These are phyloP conservation scores for Ilyonectria mors-panacis DNA, from an alignment of 2,329 filamentous ascomycete genomes.

Conservation along the genomic window DNA sequence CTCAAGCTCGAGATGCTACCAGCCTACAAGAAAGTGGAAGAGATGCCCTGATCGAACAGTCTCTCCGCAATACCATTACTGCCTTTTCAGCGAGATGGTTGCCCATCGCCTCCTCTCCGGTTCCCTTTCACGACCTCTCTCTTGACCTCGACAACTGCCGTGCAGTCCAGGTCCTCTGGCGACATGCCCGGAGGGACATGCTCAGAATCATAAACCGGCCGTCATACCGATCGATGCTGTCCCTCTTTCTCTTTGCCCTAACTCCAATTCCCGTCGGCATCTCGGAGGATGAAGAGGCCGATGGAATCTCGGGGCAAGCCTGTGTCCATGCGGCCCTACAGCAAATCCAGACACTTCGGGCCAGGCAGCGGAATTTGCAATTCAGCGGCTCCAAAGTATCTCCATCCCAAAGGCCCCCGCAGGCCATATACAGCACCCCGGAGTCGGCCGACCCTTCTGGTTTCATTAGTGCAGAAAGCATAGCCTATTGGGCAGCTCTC, in stretches of 20 bases:
- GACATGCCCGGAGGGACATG: constrained; percentile 55
- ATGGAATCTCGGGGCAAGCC: constrained; percentile 57
- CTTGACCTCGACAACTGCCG: constrained; percentile 28
- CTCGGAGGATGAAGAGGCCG: constrained; percentile 57
- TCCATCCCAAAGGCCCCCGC: constrained; percentile 38
- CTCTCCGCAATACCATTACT: constrained; percentile 46
- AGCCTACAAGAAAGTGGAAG: constrained; percentile 33
- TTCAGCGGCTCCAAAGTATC: constrained; percentile 59
- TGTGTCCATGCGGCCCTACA: constrained; percentile 59
- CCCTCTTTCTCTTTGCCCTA: constrained; percentile 57
- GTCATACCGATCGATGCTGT: constrained; percentile 58
- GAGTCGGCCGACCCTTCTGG: constrained; percentile 48
- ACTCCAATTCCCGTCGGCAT: constrained; percentile 58
- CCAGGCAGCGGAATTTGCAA: constrained; percentile 56
- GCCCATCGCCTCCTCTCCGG: constrained; percentile 39
- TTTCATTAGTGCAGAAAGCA: constrained; percentile 57
- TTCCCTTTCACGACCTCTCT: not conserved
- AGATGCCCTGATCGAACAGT: constrained; percentile 44
- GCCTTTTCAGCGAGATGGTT: constrained; percentile 52
- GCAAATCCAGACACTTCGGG: constrained; percentile 57
- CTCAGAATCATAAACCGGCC: constrained; percentile 58
- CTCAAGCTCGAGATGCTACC: constrained; percentile 7
- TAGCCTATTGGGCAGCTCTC: constrained; percentile 58
- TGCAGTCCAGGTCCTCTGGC: constrained; percentile 51
- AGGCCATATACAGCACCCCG: constrained; percentile 42